Percentiles rank a stretch among this genome's conserved stretches.
These are phyloP conservation scores for Phoenix roebelenii DNA, from an alignment of 176 grass and related monocot genomes.

Conservation along the genomic window DNA sequence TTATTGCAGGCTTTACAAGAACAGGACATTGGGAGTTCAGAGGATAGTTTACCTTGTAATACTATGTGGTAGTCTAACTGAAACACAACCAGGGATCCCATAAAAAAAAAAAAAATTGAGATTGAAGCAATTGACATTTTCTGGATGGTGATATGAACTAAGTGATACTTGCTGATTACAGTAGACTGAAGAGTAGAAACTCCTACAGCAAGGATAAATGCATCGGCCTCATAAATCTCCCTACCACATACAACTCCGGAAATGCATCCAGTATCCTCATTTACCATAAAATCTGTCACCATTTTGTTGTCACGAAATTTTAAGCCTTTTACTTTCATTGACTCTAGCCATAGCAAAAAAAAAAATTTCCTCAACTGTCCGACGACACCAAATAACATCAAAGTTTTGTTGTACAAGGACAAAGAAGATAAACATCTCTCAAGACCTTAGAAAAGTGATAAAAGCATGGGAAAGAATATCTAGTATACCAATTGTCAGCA, in stretches of 20 bases:
- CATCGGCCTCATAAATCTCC: constrained; percentile 58
- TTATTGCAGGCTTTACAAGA: no score
- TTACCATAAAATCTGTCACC: constrained; percentile 38
- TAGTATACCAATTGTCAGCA: no score
- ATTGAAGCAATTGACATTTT: no score
- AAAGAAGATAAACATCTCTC: background rate
- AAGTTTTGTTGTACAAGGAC: constrained; percentile 61
- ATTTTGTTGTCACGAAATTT: constrained; percentile 45
- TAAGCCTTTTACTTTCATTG: no score
- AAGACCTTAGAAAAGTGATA: background rate
- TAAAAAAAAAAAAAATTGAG: no score
- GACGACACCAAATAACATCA: constrained; percentile 60
- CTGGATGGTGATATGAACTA: no score
- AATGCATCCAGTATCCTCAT: constrained; percentile 43
- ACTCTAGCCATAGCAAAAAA: constrained; percentile 24
- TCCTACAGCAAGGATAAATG: constrained; percentile 64
- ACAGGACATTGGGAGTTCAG: no score
- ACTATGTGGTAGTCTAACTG: no score
- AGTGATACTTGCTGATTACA: constrained; percentile 49
- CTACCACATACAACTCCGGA: constrained; percentile 50
- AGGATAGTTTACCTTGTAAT: no score
- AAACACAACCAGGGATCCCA: no score
- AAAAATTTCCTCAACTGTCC: constrained; percentile 43
- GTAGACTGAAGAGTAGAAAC: constrained; percentile 54
- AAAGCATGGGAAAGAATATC: constrained; percentile 1